Percentiles rank a stretch among this genome's conserved stretches.
phyloP scores from a whole-genome alignment of 2,329 filamentous ascomycete genomes.

The Aspergillus quadrilineatus region DNA sequence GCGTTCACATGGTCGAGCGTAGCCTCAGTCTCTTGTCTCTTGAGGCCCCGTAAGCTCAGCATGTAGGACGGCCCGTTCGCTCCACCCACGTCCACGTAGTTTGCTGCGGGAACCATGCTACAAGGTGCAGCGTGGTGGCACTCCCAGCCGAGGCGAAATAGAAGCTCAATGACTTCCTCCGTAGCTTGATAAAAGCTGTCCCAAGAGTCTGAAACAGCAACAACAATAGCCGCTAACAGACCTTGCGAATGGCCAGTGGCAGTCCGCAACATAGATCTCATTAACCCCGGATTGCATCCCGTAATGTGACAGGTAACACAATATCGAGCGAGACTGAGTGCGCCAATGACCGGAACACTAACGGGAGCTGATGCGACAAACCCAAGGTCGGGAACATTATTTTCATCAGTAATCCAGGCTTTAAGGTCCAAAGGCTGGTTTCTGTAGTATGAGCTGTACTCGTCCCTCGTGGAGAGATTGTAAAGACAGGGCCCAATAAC shows the following conservation, averaged over 20 bases:
- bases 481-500: conserved; percentile 9
- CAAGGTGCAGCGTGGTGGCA: conserved; percentile 16
- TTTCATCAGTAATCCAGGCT: conserved; percentile 24
- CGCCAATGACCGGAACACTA: conserved; percentile 42
- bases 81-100: background rate
- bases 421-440: conserved; percentile 13
- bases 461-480: conserved; percentile 9
- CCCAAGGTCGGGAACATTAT: conserved; percentile 28
- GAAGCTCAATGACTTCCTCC: conserved; percentile 28
- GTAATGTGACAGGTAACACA: conserved; percentile 30
- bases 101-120: background rate
- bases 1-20: conserved; percentile 13
- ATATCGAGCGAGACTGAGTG: conserved; percentile 35
- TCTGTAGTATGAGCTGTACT: conserved; percentile 12
- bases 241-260: conserved; percentile 43
- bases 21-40: background rate
- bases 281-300: conserved; percentile 30
- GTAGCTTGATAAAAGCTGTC: conserved; percentile 31
- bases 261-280: conserved; percentile 25
- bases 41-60: conserved; percentile 18
- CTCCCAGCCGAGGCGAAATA: conserved; percentile 24
- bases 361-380: conserved; percentile 39
- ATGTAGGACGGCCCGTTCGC: conserved; percentile 15
- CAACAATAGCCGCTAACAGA: conserved; percentile 36
- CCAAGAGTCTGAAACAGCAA: conserved; percentile 36